Base-by-base conservation (phyloP, 2,329 filamentous ascomycete genomes). In the Sporothrix brunneoviolacea region DNA sequence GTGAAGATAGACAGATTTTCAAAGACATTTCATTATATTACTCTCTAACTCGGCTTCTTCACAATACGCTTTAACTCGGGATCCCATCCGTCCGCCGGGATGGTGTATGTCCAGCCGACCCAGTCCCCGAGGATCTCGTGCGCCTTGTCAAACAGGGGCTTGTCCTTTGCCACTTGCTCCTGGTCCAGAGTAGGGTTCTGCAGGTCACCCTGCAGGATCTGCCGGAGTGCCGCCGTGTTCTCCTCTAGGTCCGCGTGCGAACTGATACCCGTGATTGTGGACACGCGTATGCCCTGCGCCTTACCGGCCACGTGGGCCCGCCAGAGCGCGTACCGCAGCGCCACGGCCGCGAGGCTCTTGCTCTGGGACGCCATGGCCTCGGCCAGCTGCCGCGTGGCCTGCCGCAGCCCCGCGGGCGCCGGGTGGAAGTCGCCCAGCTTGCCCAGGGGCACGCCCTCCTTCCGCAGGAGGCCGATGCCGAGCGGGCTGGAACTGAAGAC, bases 401-500 rank as follows among this genome's bases (percentile, higher is more conserved):
- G 22, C 3, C 48, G 40, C 6, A 51, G 33, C 4, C 40, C 48
- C 4, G 21, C 28, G 5, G 48, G 48, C 3, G 48, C 48, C 21
- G 48, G 48, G 9, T 50, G 48, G 24, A 44, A 50, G 32, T 50
- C 48, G 33, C 48, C 48, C 40, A 38, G 30, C 10, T 32, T 27
- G 32, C 48, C 48, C 4, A 21, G 22, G 0, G 48, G 48, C 13
- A 50, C 48, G 16, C 48, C 48, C 18, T 41, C 48, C 32, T 44
- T 40, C 2, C 48, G 40, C 8, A 50, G 22, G 5, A 50, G 40
- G 5, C 48, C 48, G 16, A 50, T 50, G 22, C 22, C 39, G 4
- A 50, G 32, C 8, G 48, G 48, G 13, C 48, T 50, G 10, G 48
- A 50, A n/a, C 39, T 44, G 40, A 40, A 50, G 22, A 50, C 48